Evolutionary conservation across 1,139 yeast species (phyloP).

Genomic region (Pichia sp.): DNA sequence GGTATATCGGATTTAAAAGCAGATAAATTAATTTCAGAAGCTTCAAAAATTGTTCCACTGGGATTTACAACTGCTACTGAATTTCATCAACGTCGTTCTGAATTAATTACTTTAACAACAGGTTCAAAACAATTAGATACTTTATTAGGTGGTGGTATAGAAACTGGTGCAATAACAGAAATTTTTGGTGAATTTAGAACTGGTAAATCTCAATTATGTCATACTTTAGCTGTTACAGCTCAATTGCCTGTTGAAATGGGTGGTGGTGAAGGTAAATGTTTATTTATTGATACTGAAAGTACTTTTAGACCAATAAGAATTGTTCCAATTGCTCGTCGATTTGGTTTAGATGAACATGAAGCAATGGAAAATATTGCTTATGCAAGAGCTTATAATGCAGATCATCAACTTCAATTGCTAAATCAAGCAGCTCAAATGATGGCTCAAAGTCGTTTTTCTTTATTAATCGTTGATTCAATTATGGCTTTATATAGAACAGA

Average conservation of each 20-base stretch:
- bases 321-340: constrained; percentile 84
- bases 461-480: constrained; percentile 88
- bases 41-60: constrained; percentile 83
- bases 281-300: constrained; percentile 94
- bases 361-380: constrained; percentile 95
- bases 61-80: constrained; percentile 98
- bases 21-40: constrained; percentile 73
- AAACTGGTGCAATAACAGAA: constrained; percentile 95
- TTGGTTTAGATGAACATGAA: constrained; percentile 89
- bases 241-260: constrained; percentile 97
- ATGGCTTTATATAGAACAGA: constrained; percentile 97
- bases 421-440: constrained; percentile 93
- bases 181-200: constrained; percentile 97
- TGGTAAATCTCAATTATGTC: constrained; percentile 95
- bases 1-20: constrained; percentile 97
- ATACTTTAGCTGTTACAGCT: constrained; percentile 93
- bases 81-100: constrained; percentile 83
- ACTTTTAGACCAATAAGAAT: constrained; percentile 91
- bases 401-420: constrained; percentile 82
- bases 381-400: constrained; percentile 96
- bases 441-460: constrained; percentile 80
- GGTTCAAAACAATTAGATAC: constrained; percentile 95
- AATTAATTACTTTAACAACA: constrained; percentile 85
- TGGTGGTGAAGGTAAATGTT: constrained; percentile 97
- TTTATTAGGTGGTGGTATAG: constrained; percentile 91